These are phyloP conservation scores for Chrysoporthe deuterocubensis DNA, from an alignment of 2,329 filamentous ascomycete genomes.

Conservation along the genomic window DNA sequence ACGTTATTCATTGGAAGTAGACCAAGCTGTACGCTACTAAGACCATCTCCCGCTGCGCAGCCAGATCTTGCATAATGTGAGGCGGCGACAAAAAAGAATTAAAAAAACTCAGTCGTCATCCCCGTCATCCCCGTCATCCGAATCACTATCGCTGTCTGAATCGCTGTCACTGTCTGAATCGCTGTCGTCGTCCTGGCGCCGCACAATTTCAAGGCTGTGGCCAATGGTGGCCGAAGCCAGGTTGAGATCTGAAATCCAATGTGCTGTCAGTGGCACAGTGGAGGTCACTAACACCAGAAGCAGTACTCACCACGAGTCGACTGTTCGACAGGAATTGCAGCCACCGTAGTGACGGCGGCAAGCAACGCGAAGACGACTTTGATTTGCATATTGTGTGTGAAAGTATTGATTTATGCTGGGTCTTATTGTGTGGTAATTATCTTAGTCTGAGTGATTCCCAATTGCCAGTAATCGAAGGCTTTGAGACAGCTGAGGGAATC, in stretches of 20 bases:
- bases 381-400: slow-evolving; percentile 12
- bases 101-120: neutral
- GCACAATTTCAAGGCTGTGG: neutral
- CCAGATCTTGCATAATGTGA: neutral
- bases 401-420: neutral
- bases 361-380: slow-evolving; percentile 9
- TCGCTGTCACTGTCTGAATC: neutral
- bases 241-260: slow-evolving; percentile 3
- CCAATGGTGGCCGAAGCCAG: neutral
- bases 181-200: slow-evolving; percentile 10
- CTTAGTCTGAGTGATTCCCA: neutral
- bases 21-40: neutral
- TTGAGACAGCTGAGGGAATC: neutral
- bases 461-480: neutral
- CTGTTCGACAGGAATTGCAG: slow-evolving; percentile 13
- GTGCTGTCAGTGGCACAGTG: neutral
- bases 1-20: neutral
- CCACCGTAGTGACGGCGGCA: slow-evolving; percentile 11
- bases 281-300: no score
- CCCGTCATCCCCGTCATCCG: slow-evolving; percentile 2
- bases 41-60: neutral
- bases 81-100: no score
- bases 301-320: slow-evolving; percentile 12
- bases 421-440: neutral
- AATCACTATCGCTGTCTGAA: neutral